Base-by-base conservation (phyloP, 768 basidiomycete genomes). In the Cystobasidiopsis lactophilus region DNA sequence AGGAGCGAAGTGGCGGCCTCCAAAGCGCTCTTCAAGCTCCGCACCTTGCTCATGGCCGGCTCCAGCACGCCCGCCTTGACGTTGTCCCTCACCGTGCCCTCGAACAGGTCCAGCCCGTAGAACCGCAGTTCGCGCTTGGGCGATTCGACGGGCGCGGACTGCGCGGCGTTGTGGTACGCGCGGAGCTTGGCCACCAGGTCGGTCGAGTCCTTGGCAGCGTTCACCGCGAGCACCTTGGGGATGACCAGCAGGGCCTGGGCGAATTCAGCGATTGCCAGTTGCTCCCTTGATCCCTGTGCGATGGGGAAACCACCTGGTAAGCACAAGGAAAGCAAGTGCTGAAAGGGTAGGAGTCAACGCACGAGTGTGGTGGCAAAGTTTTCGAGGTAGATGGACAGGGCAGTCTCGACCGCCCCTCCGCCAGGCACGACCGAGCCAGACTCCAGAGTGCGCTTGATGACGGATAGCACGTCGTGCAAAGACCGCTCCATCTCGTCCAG, bases 401-500 rank as follows among this genome's bases (percentile, higher is more conserved):
- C 91, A 37, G 84, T 85, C 68, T 98, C 91, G 11, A 95, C 89
- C 4, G 93, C 89, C 52, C 91, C 93, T 50, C 93, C 93, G 51
- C 91, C 93, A 0, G 93, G 89, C 10, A 96, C 89, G 24, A 96
- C 88, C 30, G 80, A 69, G 9, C 91, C 93, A 60, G 86, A 89
- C 72, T 98, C 93, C 44, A 96, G 69, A 4, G 93, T 96, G 53
- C 91, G 77, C 72, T 98, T 98, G 71, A 95, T 85, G 61, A 93
- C 75, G 27, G 84, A 91, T 57, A 96, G 68, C 1, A 84, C 82
- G 66, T 98, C 93, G 65, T 98, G 91, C 60, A 96, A 67, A 0
- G 85, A 81, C 45, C 93, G 73, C 69, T 98, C 93, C 93, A 96
- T 98, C 73, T 98, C 93, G 66, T 98, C 93, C 60, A 96, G 70